Conservation (phyloP, 495 filamentous ascomycete genomes). For the Cercophora sp. region DNA sequence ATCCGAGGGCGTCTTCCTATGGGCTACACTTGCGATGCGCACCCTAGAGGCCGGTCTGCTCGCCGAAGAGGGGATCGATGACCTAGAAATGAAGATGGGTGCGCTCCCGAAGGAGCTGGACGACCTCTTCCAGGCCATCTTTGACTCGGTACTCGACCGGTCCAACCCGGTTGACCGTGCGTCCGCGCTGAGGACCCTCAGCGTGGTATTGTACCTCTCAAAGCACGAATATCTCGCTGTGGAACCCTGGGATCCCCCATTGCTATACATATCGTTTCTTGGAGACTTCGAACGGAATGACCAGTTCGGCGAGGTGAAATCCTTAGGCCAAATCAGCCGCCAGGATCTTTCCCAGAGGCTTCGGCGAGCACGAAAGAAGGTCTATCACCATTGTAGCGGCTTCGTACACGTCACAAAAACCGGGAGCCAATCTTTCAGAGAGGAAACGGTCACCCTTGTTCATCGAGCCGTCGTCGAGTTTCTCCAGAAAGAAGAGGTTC, state of each 20-base stretch:
- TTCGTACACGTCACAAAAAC: not conserved
- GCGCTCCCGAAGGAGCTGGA: not conserved
- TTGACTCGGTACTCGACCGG: not conserved
- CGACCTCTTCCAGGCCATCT: not conserved
- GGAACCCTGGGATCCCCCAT: not conserved
- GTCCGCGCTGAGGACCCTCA: not conserved
- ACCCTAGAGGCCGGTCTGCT: not conserved
- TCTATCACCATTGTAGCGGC: not conserved
- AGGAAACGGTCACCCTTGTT: not conserved
- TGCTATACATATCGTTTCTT: no score
- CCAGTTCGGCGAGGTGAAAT: not conserved
- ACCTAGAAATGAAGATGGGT: not conserved
- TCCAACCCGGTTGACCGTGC: not conserved
- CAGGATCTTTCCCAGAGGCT: no score
- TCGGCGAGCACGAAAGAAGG: not conserved
- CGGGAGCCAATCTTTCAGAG: not conserved
- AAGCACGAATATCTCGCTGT: not conserved
- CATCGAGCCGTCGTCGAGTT: not conserved
- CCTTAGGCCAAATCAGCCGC: no score
- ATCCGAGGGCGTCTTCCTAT: constrained; percentile 33
- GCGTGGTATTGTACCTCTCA: no score
- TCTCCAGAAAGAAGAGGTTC: not conserved
- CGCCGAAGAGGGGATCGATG: not conserved
- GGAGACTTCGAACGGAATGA: no score
- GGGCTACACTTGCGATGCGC: constrained; percentile 8